A percentile compares a stretch with the other conserved stretches of the same genome.
phyloP scores from a whole-genome alignment of 768 basidiomycete genomes.

The Kwoniella newhampshirensis region DNA sequence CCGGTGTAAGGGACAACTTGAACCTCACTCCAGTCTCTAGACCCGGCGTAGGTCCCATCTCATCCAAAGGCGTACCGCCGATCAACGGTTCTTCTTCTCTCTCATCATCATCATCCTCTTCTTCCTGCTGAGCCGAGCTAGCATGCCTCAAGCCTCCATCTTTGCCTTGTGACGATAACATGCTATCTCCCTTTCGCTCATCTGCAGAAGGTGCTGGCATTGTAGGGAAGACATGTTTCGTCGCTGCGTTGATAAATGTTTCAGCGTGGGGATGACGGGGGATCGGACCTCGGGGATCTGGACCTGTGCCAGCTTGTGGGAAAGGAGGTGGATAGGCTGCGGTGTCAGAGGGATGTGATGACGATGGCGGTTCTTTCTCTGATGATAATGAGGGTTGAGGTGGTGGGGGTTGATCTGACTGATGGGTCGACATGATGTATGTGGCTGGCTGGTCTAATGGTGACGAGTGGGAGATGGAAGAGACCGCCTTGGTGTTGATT shows the following conservation, averaged over 20 bases:
- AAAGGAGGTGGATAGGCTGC: slow-evolving; percentile 10
- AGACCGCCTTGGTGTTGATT: no score
- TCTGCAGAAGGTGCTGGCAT: slow-evolving; percentile 16
- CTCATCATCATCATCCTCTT: slow-evolving; percentile 10
- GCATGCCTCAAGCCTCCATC: slow-evolving; percentile 2
- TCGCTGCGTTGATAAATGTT: slow-evolving; percentile 37
- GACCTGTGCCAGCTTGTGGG: slow-evolving; percentile 6
- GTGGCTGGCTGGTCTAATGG: background rate
- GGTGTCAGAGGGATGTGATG: background rate
- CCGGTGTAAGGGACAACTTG: slow-evolving; percentile 1
- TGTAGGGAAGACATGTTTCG: slow-evolving; percentile 36
- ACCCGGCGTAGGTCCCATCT: slow-evolving; percentile 32
- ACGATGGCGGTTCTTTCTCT: slow-evolving; percentile 1
- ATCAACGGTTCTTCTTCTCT: slow-evolving; percentile 40
- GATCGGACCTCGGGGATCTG: background rate
- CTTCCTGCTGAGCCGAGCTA: no score
- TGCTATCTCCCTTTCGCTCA: slow-evolving; percentile 1
- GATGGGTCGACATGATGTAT: background rate
- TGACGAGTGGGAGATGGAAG: background rate
- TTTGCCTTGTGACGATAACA: background rate
- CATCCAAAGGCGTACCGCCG: slow-evolving; percentile 44
- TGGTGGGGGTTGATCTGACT: background rate
- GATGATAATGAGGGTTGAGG: background rate
- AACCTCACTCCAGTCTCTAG: slow-evolving; percentile 9
- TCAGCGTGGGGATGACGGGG: slow-evolving; percentile 33